Percentiles rank a stretch among this genome's conserved stretches.
Conservation (phyloP, 257 asterid genomes). For the Catharanthus roseus region DNA sequence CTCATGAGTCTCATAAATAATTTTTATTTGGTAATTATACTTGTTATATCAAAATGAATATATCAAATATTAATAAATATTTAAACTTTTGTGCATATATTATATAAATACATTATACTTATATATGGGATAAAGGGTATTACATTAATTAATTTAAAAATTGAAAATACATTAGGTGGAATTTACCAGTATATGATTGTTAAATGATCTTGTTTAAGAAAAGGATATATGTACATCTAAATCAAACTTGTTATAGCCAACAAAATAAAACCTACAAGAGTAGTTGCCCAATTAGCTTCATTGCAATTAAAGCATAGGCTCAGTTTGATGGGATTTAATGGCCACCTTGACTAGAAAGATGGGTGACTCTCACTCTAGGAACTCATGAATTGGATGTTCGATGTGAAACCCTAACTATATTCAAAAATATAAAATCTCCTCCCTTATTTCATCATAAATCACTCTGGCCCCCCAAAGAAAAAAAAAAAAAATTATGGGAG, state of each 20-base stretch:
- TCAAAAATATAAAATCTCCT: not conserved
- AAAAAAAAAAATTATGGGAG: no score
- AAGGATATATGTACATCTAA: not conserved
- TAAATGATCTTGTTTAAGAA: not conserved
- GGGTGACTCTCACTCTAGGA: not conserved
- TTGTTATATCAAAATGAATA: no score
- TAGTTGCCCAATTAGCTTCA: not conserved
- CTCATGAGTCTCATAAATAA: no score
- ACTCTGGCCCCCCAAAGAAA: no score
- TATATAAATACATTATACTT: no score
- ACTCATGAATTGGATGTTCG: not conserved
- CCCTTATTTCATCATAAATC: no score
- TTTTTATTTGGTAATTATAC: no score
- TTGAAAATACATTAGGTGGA: no score
- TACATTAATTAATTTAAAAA: no score
- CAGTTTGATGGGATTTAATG: not conserved
- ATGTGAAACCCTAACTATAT: not conserved
- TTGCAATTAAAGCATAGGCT: not conserved
- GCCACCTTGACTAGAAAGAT: not conserved
- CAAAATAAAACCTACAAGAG: constrained; percentile 4
- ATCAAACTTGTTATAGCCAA: not conserved
- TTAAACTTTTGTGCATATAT: no score
- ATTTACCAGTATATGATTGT: not conserved
- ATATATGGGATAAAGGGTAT: no score
- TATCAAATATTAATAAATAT: no score